phyloP scores from a whole-genome alignment of 768 basidiomycete species.

The Lactifluus subvellereus region DNA sequence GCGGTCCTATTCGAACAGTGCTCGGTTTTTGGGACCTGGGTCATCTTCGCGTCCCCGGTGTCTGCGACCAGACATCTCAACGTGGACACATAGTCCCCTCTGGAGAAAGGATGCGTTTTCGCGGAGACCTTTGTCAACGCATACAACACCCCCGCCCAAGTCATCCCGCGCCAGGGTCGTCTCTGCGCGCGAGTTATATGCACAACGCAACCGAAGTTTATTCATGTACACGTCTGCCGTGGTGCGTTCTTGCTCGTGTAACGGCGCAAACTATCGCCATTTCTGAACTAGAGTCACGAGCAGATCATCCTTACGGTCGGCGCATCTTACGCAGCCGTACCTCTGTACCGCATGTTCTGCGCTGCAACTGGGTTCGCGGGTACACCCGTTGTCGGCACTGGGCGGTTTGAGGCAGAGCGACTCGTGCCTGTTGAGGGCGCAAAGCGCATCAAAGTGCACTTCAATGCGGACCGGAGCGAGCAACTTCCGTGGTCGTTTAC shows the following conservation, averaged over 20 bases:
- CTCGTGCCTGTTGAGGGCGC: conserved; percentile 68
- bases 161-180: conserved; percentile 27
- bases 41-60: not conserved
- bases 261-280: not conserved
- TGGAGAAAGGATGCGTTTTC: not conserved
- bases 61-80: not conserved
- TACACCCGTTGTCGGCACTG: conserved; percentile 85
- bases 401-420: conserved; percentile 77
- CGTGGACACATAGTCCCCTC: not conserved
- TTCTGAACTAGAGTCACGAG: not conserved
- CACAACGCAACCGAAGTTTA: conserved; percentile 61
- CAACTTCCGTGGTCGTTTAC: conserved; percentile 90
- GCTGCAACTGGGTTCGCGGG: conserved; percentile 96
- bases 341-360: conserved; percentile 97
- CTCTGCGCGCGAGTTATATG: conserved; percentile 41
- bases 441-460: conserved; percentile 84
- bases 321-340: conserved; percentile 94
- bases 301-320: conserved; percentile 79
- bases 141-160: conserved; percentile 3
- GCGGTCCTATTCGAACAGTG: not conserved
- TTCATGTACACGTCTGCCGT: conserved; percentile 83
- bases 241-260: conserved; percentile 39
- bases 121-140: conserved; percentile 4
- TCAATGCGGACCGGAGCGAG: conserved; percentile 90
- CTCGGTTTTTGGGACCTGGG: not conserved